phyloP scores from a whole-genome alignment of 345 rosid species.

The Eucalyptus pauciflora region DNA sequence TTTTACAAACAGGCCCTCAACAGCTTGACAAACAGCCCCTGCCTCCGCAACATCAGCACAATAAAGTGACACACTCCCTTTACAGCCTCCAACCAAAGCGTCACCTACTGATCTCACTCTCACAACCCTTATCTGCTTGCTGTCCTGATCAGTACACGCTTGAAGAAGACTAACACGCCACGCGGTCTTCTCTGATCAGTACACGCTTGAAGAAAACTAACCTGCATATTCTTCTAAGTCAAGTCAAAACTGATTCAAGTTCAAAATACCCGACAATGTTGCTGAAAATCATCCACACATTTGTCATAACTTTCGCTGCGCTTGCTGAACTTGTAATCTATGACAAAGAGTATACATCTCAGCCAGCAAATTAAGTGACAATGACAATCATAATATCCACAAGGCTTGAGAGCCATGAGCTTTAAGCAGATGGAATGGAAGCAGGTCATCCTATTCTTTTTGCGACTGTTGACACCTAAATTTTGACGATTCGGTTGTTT shows the following conservation, averaged over 20 bases:
- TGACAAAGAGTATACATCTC: neutral
- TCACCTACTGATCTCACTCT: neutral
- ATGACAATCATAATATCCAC: neutral
- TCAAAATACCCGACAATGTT: conserved; percentile 73
- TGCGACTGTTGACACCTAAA: neutral
- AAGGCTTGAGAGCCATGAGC: neutral
- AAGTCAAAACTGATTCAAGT: neutral
- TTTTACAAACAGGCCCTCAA: no score
- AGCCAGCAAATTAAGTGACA: neutral
- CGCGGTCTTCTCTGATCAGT: neutral
- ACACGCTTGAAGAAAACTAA: conserved; percentile 52
- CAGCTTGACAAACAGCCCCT: neutral
- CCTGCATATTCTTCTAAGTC: neutral
- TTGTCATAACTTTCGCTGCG: conserved; percentile 87
- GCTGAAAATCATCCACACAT: conserved; percentile 92
- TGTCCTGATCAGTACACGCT: conserved; percentile 81
- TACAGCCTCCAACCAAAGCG: neutral
- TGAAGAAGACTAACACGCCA: conserved; percentile 34
- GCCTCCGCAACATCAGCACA: neutral
- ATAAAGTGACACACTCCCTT: neutral
- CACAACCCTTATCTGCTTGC: conserved; percentile 14
- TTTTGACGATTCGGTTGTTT: no score
- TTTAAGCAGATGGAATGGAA: neutral
- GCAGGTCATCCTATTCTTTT: neutral
- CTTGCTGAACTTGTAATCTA: conserved; percentile 87